Evolutionary conservation across 805 yeast genomes (phyloP), one percentile per base, ranked within the genome.

Genomic region (Ascoidea asiatica): DNA sequence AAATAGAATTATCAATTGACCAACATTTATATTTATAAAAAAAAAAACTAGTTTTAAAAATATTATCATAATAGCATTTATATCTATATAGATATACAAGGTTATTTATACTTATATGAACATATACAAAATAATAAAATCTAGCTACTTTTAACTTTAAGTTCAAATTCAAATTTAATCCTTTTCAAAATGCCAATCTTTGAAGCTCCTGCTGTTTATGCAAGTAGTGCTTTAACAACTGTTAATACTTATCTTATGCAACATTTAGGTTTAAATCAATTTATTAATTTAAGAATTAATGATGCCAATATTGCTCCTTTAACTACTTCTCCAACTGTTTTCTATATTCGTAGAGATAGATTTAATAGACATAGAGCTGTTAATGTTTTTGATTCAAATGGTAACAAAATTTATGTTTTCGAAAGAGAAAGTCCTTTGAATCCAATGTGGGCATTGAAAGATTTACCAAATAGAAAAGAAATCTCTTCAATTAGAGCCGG

Each of bases 401-500:
- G 73, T 20, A 57, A 55, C 21, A 67, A 69, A 48, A 53, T 64
- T 15, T 76, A 69, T 55, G 63, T 74, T n/a, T 61, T 76, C 53
- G 79, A 75, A 57, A 62, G 80, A 42, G 62, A 62, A 48, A 63
- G 75, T 18, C 57, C 71, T 1, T 52, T 64, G 43, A 66, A 68
- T 43, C 75, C 76, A 18, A 66, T 67, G 20, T 77, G 82, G 82
- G 54, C 69, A n/a, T 53, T 77, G 54, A 57, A 66, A 21, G 59
- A 64, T 3, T 62, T 52, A 44, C 77, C 78, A 18, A 54, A 61
- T 15, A 61, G 76, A 49, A 57, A 52, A 42, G 77, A 72, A 51
- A 63, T 72, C 43, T 76, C 79, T 5, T 66, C 77, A 2, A 59
- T 77, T 43, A 62, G 71, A 47, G 69, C 73, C 29, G 78, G 80